Evolutionary conservation across 2,329 filamentous ascomycete species (phyloP), one percentile per base, ranked within the genome.

Genomic region (Pestalotiopsis sp.): DNA sequence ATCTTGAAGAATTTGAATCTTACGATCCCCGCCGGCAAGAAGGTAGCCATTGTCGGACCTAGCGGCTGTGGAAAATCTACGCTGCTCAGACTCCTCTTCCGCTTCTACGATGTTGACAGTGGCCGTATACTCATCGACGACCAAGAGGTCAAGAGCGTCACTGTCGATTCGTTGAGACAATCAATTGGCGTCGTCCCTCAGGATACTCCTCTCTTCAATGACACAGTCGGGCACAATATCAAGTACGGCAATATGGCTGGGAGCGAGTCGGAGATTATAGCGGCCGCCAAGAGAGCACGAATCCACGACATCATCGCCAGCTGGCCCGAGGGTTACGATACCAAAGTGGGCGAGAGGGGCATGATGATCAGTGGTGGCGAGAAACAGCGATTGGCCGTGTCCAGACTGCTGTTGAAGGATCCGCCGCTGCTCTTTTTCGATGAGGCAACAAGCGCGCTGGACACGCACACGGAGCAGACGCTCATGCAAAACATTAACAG

Each of bases 301-400:
- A 94, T 99, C 68, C 92, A 98, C 80, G 91, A 96, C 59, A 93
- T 92, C 65, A 91, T 97, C 70, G 84, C 88, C 67, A 84, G 84
- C n/a, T 91, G 97, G 78, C 94, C 93, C 1, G 91, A 95, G n/a
- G 93, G 94, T 17, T 97, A 98, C 79, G 82, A 91, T 25, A 98
- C 96, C 23, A 94, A 92, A 80, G 96, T 98, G 31, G 95, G 95
- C 66, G 95, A 98, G 83, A 89, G 95, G 61, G 95, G 95, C 1
- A 91, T 98, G 89, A 98, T 98, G 95, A 97, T 98, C 59, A 97
- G 93, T 0, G 95, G 93, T 2, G 95, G 95, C 40, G 95, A 98
- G 83, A 98, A 98, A 81, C 95, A 98, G 81, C 89, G 95, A 3
- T 83, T 98, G 12, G 95, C 95, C 0, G 90, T 98, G 27, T 93